Evolutionary conservation across 805 yeast genomes (phyloP), one percentile per base, ranked within the genome.

Genomic region (Spathaspora passalidarum): DNA sequence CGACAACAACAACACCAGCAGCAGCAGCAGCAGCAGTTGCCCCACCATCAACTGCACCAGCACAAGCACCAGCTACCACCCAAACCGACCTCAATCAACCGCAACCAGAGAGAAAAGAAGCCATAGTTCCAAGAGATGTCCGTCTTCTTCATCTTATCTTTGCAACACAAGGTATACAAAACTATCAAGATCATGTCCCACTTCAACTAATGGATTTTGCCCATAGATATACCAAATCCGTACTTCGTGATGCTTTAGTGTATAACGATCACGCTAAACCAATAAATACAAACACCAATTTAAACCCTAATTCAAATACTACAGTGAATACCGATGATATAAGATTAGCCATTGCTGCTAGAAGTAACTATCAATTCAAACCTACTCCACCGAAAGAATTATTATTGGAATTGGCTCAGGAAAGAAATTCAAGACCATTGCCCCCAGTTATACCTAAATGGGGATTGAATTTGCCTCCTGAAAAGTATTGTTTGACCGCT

Each of bases 131-230:
- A 1, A 72, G 98, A 49, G 99, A 94, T 63, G 97, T 92, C 37
- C 78, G 97, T 49, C 76, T 95, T 49, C 70, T 94, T 40, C 97
- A 92, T 62, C 72, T 94, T 62, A 85, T 94, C 26, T 79, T 94
- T 57, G 98, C 98, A 13, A 86, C 97, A 0, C 96, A 92, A 68
- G 91, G 96, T 1, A 87, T 94, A 21, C 88, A 86, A 47, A 81
- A 86, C 49, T 94, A 92, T 66, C 96, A 94, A 62, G 98, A 94
- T 60, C 96, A 90, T 47, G 98, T 94, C 2, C 97, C 98, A 0
- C 65, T 95, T 19, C 98, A 94, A 63, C 73, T 94, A 47, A 89
- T 95, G 96, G 99, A 94, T 63, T 94, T 94, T 71, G 98, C 99
- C 11, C 85, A 88, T 66, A 66, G 85, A 51, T 94, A 94, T 72